A percentile compares a stretch with the other conserved stretches of the same genome.
Evolutionary conservation across 306 rosid genomes (phyloP).

Genomic region (Vigna angularis): DNA sequence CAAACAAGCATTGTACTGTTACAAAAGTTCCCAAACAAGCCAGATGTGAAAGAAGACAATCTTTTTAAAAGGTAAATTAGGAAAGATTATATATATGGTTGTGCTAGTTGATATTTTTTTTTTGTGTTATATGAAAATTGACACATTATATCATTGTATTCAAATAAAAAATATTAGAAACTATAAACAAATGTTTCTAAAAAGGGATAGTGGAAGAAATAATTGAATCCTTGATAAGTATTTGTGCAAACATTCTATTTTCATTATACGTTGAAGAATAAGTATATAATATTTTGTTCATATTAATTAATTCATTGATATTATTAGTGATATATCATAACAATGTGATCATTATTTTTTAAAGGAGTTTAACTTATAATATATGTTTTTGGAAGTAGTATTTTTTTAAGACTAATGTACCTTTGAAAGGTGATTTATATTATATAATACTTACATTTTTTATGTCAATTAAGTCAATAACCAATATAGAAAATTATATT

Average conservation of each 20-base stretch:
- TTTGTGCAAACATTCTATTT: too few relatives aligned
- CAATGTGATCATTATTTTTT: too few relatives aligned
- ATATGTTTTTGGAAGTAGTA: too few relatives aligned
- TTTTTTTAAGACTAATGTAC: too few relatives aligned
- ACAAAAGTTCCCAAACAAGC: conserved; percentile 10
- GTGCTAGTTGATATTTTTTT: background rate
- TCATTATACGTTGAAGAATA: background rate
- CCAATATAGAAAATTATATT: too few relatives aligned
- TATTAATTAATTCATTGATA: too few relatives aligned
- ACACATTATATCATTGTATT: background rate
- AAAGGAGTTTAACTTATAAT: too few relatives aligned
- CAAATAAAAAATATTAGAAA: conserved; percentile 1
- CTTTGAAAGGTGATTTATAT: too few relatives aligned
- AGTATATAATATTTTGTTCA: background rate
- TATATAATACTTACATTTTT: too few relatives aligned
- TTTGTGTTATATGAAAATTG: background rate
- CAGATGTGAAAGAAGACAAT: conserved; percentile 21
- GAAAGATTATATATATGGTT: background rate
- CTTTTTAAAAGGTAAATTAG: conserved; percentile 21
- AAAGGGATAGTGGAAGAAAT: conserved; percentile 45
- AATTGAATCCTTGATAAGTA: conserved; percentile 38
- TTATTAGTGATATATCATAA: too few relatives aligned
- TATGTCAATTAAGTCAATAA: too few relatives aligned
- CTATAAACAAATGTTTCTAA: conserved; percentile 46
- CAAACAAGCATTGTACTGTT: background rate